Base-by-base conservation (phyloP, 2,329 filamentous ascomycete genomes). In the Pseudogymnoascus destructans region DNA sequence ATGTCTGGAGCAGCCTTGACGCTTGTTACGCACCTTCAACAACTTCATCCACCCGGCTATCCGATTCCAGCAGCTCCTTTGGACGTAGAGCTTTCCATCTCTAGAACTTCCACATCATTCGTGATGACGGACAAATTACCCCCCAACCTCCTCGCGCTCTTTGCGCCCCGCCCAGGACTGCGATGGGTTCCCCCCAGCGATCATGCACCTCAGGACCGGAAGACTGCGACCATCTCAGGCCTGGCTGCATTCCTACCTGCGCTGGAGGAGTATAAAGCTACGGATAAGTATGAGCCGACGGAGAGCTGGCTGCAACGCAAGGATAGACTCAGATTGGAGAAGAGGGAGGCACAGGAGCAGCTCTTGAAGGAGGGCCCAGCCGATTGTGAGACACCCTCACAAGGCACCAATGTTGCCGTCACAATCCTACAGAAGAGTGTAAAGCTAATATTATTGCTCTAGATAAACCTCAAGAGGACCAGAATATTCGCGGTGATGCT, bases 61-160 rank as follows among this genome's bases (percentile, higher is more conserved):
- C 42, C 42, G 23, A 49, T 49, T 17, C 42, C 23, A 49, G 7
- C 13, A 49, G n/a, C 23, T 49, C 13, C 13, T 49, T 49, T 49
- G 23, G 23, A 27, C 42, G 13, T 23, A 46, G 42, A 49, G 6
- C 23, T 27, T 49, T 27, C 23, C 30, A 27, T 23, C n/a, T 49
- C 23, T 27, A 27, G n/a, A 49, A 10, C 23, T 27, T 27, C 23
- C 42, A 49, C 23, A 49, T 49, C 23, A 17, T 49, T 49, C 19
- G 23, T 17, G 42, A 98, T 97, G 93, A 97, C 93, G 56, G 92
- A 96, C 79, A 93, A 95, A 74, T 86, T 98, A 17, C 92, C 93
- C 60, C 89, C 87, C 59, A 92, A 95, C 70, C 81, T 97, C 60
- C 80, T 97, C 67, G 87, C 88, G 73, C 88, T 97, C 65, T 98